These are phyloP conservation scores for Begonia loranthoides DNA, from an alignment of 306 rosid species.

Conservation along the genomic window DNA sequence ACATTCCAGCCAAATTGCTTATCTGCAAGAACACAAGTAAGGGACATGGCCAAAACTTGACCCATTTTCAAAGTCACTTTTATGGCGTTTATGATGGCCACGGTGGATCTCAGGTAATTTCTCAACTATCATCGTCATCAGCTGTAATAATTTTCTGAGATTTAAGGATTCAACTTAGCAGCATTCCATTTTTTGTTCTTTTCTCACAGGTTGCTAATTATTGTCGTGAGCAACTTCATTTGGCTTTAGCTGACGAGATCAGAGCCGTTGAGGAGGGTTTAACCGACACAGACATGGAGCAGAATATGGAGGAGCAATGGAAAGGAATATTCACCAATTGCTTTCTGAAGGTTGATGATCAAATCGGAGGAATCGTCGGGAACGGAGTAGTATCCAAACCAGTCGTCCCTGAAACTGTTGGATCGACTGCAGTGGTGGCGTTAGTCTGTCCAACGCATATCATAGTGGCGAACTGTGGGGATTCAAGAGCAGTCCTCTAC, in stretches of 20 bases:
- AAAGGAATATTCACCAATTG: slow-evolving; percentile 25
- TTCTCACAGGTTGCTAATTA: slow-evolving; percentile 40
- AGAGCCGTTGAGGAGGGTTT: slow-evolving; percentile 13
- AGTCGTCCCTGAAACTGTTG: slow-evolving; percentile 8
- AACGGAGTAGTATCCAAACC: too few species aligned
- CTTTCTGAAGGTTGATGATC: slow-evolving; percentile 29
- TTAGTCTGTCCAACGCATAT: slow-evolving; percentile 41
- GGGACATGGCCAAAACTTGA: slow-evolving; percentile 31
- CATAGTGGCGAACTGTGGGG: slow-evolving; percentile 50
- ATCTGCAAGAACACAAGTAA: slow-evolving; percentile 10
- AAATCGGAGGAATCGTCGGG: slow-evolving; percentile 18
- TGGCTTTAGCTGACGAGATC: slow-evolving; percentile 32
- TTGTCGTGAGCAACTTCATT: slow-evolving; percentile 31
- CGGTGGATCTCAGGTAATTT: slow-evolving; percentile 47
- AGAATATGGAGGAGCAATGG: slow-evolving; percentile 20
- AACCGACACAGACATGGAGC: slow-evolving; percentile 11
- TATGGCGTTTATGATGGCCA: slow-evolving; percentile 57
- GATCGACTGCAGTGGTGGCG: slow-evolving; percentile 48
- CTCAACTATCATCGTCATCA: background rate
- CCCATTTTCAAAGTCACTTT: slow-evolving; percentile 37
- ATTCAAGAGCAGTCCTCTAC: slow-evolving; percentile 46
- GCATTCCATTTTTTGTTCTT: background rate
- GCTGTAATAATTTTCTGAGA: background rate
- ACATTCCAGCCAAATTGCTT: slow-evolving; percentile 41
- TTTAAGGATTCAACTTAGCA: background rate